Percentiles rank a stretch among this genome's conserved stretches.
Conservation (phyloP, 2,329 filamentous ascomycete species). For the Dactylellina drechsleri region DNA sequence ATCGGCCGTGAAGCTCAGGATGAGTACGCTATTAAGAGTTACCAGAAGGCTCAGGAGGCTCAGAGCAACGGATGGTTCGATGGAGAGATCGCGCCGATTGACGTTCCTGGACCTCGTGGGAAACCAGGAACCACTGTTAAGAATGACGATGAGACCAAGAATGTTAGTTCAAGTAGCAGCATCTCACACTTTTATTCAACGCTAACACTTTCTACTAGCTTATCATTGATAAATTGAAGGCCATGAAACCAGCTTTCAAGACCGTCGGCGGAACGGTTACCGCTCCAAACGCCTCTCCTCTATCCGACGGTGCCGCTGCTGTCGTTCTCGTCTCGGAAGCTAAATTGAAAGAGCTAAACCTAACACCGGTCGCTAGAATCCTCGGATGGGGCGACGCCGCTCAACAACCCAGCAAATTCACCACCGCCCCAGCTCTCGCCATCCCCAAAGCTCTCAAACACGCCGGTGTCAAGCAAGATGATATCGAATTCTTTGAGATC, state of each 20-base stretch:
- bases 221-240: constrained; percentile 82
- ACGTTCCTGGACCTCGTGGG: constrained; percentile 86
- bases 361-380: constrained; percentile 95
- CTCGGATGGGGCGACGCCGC: constrained; percentile 96
- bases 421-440: constrained; percentile 88
- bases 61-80: constrained; percentile 83
- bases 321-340: constrained; percentile 93
- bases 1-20: constrained; percentile 89
- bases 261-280: constrained; percentile 87
- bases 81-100: constrained; percentile 86
- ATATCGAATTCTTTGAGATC: constrained; percentile 95
- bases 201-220: constrained; percentile 63
- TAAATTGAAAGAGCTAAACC: constrained; percentile 87
- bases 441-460: constrained; percentile 98
- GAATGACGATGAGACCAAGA: constrained; percentile 95
- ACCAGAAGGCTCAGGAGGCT: constrained; percentile 90
- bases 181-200: constrained; percentile 13
- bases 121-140: constrained; percentile 85
- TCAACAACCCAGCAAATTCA: constrained; percentile 92
- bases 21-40: constrained; percentile 92
- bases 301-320: constrained; percentile 93
- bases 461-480: constrained; percentile 79
- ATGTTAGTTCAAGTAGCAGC: constrained; percentile 65
- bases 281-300: constrained; percentile 92
- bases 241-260: constrained; percentile 85